Evolutionary conservation across 768 basidiomycete species (phyloP), one percentile per base, ranked within the genome.

Genomic region (Amylocystis lapponica): DNA sequence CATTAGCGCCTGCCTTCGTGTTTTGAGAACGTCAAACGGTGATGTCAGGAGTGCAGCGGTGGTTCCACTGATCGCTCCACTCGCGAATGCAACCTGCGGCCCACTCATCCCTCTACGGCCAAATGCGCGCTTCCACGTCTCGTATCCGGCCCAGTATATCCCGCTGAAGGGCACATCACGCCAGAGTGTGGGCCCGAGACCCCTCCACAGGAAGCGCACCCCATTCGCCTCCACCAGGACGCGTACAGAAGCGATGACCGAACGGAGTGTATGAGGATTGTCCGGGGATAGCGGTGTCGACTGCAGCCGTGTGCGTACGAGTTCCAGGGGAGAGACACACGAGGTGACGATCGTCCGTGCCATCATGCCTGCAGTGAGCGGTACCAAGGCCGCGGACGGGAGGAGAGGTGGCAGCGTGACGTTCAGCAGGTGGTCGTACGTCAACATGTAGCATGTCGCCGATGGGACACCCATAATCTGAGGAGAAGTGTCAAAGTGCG

Each of bases 131-230:
- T 96, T 97, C 66, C 80, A 78, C 0, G 77, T 67, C 61, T 99
- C 95, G 59, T 97, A 98, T 20, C 86, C 82, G 4, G 90, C 89
- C 96, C 96, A 99, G 57, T 99, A 99, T 25, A 95, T 69, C 10
- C 94, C 96, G 30, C 89, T 92, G 61, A 99, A 99, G 0, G 96
- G 95, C 5, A 98, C 94, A 54, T 99, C 96, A 38, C 96, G 78
- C 93, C 93, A 97, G 8, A 99, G 70, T 4, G 92, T 95, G 2
- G 94, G 79, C 1, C 86, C 86, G 7, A 99, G 71, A 0, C 96
- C 96, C 41, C 90, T 74, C 91, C 92, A 99, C 21, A 98, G 73
- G 37, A 77, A 83, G 9, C 68, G 62, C 5, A 81, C 52, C 5
- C 94, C 95, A 33, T 85, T 70, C 26, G 67, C 58, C 20, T 71